phyloP scores from a whole-genome alignment of 345 rosid species.

The Euphorbia lathyris region DNA sequence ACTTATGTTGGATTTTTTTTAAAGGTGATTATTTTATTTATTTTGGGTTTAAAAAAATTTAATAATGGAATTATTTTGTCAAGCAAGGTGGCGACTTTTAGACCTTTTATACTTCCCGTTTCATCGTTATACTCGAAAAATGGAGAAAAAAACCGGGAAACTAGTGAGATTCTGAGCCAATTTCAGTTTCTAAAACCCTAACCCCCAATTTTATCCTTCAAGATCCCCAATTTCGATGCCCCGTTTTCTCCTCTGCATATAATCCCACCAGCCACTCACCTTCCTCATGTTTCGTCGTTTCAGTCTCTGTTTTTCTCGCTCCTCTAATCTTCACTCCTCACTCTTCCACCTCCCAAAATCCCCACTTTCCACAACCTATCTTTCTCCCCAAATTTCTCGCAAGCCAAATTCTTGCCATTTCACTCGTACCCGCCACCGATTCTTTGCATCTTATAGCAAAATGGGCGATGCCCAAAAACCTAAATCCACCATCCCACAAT shows the following conservation, averaged over 20 bases:
- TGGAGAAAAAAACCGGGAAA: neutral
- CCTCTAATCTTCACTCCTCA: slow-evolving; percentile 21
- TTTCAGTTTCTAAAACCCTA: slow-evolving; percentile 6
- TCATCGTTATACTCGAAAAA: too few relatives aligned
- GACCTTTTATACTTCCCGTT: too few relatives aligned
- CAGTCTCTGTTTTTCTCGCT: slow-evolving; percentile 35
- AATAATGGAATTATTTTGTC: too few relatives aligned
- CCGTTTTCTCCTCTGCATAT: neutral
- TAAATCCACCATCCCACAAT: slow-evolving; percentile 31
- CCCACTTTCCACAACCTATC: slow-evolving; percentile 9
- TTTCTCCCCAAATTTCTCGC: slow-evolving; percentile 11
- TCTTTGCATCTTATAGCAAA: slow-evolving; percentile 36
- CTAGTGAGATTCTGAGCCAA: too few relatives aligned
- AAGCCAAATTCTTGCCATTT: neutral
- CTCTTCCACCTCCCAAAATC: slow-evolving; percentile 15
- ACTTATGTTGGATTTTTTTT: too few relatives aligned
- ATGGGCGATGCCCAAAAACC: slow-evolving; percentile 53
- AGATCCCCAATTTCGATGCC: neutral
- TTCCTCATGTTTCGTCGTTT: slow-evolving; percentile 49
- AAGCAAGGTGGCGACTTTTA: too few relatives aligned
- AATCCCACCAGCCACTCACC: neutral
- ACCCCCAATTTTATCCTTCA: neutral
- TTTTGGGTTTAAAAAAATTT: too few relatives aligned
- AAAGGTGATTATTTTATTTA: too few relatives aligned
- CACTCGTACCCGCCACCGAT: slow-evolving; percentile 7